Conservation (phyloP, 331 rosid species). For the Dryas integrifolia region DNA sequence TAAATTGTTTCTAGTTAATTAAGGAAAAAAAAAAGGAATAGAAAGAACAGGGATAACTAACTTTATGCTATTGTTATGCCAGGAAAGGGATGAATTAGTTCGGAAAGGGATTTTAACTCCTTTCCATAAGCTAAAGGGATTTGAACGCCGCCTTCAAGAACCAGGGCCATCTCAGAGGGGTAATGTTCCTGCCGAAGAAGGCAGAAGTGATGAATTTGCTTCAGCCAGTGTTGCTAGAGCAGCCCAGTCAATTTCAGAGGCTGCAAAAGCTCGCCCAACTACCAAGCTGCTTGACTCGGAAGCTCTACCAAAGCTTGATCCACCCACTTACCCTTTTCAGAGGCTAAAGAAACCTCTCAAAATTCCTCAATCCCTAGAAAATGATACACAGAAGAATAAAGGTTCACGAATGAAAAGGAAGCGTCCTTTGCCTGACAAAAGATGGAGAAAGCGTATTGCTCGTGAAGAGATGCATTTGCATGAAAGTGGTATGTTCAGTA, state of each 20-base stretch:
- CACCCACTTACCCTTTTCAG: constrained; percentile 75
- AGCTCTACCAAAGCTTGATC: constrained; percentile 78
- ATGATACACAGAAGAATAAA: constrained; percentile 35
- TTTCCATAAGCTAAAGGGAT: constrained; percentile 87
- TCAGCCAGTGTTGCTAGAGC: constrained; percentile 70
- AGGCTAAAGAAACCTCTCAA: constrained; percentile 59
- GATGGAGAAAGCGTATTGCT: constrained; percentile 66
- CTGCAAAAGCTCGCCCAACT: constrained; percentile 84
- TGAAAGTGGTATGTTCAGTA: constrained; percentile 55
- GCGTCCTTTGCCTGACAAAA: constrained; percentile 86
- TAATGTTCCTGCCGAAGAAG: constrained; percentile 38
- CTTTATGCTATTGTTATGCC: constrained; percentile 29
- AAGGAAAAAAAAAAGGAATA: constrained; percentile 5
- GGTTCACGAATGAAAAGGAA: constrained; percentile 43
- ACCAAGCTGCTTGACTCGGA: constrained; percentile 71
- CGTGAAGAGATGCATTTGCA: constrained; percentile 47
- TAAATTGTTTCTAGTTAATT: constrained; percentile 11
- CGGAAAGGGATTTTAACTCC: constrained; percentile 91
- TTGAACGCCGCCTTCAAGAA: constrained; percentile 74
- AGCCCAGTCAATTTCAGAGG: constrained; percentile 60
- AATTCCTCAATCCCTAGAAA: constrained; percentile 42
- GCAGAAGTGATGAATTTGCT: constrained; percentile 41
- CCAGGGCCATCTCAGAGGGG: constrained; percentile 47
- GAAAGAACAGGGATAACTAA: constrained; percentile 26
- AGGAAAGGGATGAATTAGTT: constrained; percentile 94